phyloP scores from a whole-genome alignment of 108 stramenopile genomes.

The Mediolabrus comicus region DNA sequence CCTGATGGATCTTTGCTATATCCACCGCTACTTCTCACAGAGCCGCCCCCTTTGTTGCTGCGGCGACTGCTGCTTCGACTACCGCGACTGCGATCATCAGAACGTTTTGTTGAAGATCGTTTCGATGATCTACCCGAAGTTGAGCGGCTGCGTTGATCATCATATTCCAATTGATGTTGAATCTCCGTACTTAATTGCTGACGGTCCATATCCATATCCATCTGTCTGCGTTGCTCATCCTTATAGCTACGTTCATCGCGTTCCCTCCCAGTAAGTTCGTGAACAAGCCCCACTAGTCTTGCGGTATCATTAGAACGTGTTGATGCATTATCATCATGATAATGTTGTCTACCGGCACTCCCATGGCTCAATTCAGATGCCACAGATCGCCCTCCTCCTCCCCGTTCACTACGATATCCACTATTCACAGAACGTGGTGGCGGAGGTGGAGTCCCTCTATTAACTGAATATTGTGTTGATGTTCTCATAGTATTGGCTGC shows the following conservation, averaged over 20 bases:
- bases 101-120: neutral
- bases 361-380: slow-evolving; percentile 12
- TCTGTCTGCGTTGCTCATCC: slow-evolving; percentile 1
- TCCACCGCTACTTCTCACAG: neutral
- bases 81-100: slow-evolving; percentile 3
- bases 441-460: neutral
- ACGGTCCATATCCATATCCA: slow-evolving; percentile 4
- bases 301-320: slow-evolving; percentile 13
- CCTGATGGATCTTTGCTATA: slow-evolving; percentile 27
- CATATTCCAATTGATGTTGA: neutral
- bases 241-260: too few relatives aligned
- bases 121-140: neutral
- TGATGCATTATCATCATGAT: slow-evolving; percentile 5
- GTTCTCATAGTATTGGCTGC: slow-evolving; percentile 4
- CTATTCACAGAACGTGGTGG: neutral
- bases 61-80: neutral
- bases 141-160: neutral
- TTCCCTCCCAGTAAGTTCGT: slow-evolving; percentile 5
- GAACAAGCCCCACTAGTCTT: slow-evolving; percentile 16
- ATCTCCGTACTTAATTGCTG: too few relatives aligned
- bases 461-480: neutral
- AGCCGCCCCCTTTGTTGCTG: neutral
- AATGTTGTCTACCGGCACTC: slow-evolving; percentile 8
- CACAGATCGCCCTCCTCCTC: slow-evolving; percentile 9
- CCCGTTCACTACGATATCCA: slow-evolving; percentile 4